A percentile compares a stretch with the other conserved stretches of the same genome.
These are phyloP conservation scores for Talaromyces amestolkiae DNA, from an alignment of 2,329 filamentous ascomycete genomes.

Conservation along the genomic window DNA sequence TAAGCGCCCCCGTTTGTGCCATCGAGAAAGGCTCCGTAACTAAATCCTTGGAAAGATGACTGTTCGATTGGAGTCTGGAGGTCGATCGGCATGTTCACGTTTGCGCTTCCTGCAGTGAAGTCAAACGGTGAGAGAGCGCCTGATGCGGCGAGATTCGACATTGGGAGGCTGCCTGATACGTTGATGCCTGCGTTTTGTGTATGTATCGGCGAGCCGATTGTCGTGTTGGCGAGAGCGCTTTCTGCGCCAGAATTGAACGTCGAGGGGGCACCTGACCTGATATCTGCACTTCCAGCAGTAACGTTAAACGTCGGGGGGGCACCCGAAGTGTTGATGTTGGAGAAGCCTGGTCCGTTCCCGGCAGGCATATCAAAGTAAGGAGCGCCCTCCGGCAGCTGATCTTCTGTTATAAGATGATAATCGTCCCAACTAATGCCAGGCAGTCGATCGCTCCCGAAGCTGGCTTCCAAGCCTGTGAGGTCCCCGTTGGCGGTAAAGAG, in stretches of 20 bases:
- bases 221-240: not conserved
- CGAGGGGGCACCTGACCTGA: not conserved
- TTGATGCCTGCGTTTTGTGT: not conserved
- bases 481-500: not conserved
- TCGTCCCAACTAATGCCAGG: not conserved
- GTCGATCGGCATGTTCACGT: not conserved
- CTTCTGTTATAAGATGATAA: not conserved
- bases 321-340: not conserved
- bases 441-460: not conserved
- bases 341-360: no score
- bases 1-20: not conserved
- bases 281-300: not conserved
- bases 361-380: not conserved
- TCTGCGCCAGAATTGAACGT: not conserved
- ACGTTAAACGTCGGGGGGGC: not conserved
- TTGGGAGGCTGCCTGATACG: not conserved
- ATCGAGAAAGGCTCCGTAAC: not conserved
- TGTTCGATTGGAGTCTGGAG: not conserved
- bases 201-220: not conserved
- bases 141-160: not conserved
- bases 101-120: not conserved
- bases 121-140: not conserved
- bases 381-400: not conserved
- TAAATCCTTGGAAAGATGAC: not conserved
- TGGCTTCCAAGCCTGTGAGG: not conserved